Evolutionary conservation across 2,329 filamentous ascomycete species (phyloP), one percentile per base, ranked within the genome.

Genomic region (Pseudogymnoascus sp.): DNA sequence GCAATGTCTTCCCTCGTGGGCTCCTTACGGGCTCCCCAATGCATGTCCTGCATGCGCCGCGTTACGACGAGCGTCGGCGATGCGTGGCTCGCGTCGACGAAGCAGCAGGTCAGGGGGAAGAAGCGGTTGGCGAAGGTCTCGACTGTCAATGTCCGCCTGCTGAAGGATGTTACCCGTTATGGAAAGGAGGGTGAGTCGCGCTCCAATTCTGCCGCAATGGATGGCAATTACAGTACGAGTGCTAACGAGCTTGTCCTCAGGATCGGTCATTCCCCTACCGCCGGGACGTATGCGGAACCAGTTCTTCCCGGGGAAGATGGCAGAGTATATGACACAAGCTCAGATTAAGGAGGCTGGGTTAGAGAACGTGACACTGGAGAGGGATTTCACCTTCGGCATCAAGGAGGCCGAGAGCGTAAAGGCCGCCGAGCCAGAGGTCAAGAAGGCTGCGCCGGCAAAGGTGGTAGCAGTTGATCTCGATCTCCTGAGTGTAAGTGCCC

Each of bases 281-380:
- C 72, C 75, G 14, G 79, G 82, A 21, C 73, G 76, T 38, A 84
- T 85, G 81, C 77, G 82, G 66, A 83, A 83, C 69, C 71, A 73
- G 62, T 83, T 78, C 78, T 83, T 79, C 67, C 82, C 81, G 3
- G 71, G 71, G 47, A 73, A 76, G 64, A 73, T 78, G 65, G 82
- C 82, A 66, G 76, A 80, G 69, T 84, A 85, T 71, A 74, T 83
- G 21, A 77, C 80, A 53, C 67, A 70, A 37, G 69, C 71, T 40
- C 77, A 80, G 65, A 64, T 79, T 53, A 76, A 78, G 69, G 72
- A 77, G 63, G 69, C 83, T 42, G 76, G 76, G 64, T 67, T 74
- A 4, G 76, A 77, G 65, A 77, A 79, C 28, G 72, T 77, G 11
- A 67, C 74, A 16, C 72, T 80, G 42, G 75, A 77, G 64, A 74